phyloP scores from a whole-genome alignment of 2,329 filamentous ascomycete genomes.

The Calonectria crousiana region DNA sequence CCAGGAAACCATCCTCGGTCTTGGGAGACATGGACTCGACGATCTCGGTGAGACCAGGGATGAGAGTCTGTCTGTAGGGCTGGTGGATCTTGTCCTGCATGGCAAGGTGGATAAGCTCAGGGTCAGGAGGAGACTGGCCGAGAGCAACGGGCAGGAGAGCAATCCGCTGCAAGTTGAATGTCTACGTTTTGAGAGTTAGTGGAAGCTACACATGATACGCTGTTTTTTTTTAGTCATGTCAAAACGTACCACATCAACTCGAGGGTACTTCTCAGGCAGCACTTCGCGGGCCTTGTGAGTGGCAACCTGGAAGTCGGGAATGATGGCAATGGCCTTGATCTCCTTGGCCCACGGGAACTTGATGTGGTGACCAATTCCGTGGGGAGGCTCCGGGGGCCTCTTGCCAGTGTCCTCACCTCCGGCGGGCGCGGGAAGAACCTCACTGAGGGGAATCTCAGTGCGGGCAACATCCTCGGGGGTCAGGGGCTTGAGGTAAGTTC shows the following conservation, averaged over 20 bases:
- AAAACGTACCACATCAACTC: slow-evolving; percentile 81
- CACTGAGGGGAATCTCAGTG: slow-evolving; percentile 92
- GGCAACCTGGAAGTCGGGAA: slow-evolving; percentile 95
- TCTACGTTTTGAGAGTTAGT: slow-evolving; percentile 57
- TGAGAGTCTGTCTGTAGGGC: slow-evolving; percentile 91
- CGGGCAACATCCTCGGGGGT: slow-evolving; percentile 89
- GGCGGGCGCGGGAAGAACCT: slow-evolving; percentile 90
- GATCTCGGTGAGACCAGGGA: slow-evolving; percentile 92
- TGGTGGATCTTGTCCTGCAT: slow-evolving; percentile 99
- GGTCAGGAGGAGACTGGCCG: slow-evolving; percentile 89
- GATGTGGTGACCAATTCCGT: slow-evolving; percentile 95
- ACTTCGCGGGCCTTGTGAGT: slow-evolving; percentile 92
- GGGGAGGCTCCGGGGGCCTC: slow-evolving; percentile 87
- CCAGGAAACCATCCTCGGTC: slow-evolving; percentile 88
- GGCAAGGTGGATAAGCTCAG: slow-evolving; percentile 93
- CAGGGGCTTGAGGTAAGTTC: slow-evolving; percentile 94
- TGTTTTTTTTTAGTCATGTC: neutral
- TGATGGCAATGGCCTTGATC: slow-evolving; percentile 97
- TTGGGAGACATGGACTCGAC: slow-evolving; percentile 90
- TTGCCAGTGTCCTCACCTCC: slow-evolving; percentile 92
- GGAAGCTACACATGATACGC: neutral
- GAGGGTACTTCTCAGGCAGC: slow-evolving; percentile 82
- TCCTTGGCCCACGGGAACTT: slow-evolving; percentile 94
- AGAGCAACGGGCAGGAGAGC: slow-evolving; percentile 91
- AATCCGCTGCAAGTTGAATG: slow-evolving; percentile 94